These are phyloP conservation scores for Dactylellina drechsleri DNA, from an alignment of 2,329 filamentous ascomycete species.

Conservation along the genomic window DNA sequence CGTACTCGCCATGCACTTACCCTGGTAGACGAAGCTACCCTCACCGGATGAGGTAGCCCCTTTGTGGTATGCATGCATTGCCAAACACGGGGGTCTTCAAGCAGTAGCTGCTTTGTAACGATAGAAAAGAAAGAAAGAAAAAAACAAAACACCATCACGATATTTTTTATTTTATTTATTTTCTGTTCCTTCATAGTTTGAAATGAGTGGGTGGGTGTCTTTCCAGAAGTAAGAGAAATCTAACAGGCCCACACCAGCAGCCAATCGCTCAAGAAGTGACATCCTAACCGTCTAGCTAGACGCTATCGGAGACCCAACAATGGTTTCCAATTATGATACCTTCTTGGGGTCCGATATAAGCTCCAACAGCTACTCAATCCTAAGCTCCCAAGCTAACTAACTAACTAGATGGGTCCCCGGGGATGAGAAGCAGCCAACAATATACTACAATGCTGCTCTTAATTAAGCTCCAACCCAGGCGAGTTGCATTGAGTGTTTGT, in stretches of 20 bases:
- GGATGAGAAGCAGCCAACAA: too few relatives aligned
- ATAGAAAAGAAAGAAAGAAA: slow-evolving; percentile 24
- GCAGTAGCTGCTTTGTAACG: slow-evolving; percentile 26
- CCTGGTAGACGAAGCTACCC: slow-evolving; percentile 50
- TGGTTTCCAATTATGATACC: slow-evolving; percentile 2
- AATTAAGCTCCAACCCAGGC: too few relatives aligned
- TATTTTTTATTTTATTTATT: slow-evolving; percentile 18
- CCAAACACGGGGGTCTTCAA: slow-evolving; percentile 11
- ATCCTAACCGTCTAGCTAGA: slow-evolving; percentile 42
- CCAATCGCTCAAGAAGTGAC: slow-evolving; percentile 33
- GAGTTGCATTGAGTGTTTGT: too few relatives aligned
- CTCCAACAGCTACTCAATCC: too few relatives aligned
- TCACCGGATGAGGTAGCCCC: slow-evolving; percentile 48
- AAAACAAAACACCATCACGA: slow-evolving; percentile 9
- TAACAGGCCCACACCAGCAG: slow-evolving; percentile 39
- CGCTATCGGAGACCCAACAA: slow-evolving; percentile 26
- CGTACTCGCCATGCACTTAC: slow-evolving; percentile 31
- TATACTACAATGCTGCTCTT: too few relatives aligned
- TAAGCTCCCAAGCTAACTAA: too few relatives aligned
- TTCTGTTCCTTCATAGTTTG: neutral
- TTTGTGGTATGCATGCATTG: slow-evolving; percentile 38
- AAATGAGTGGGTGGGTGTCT: slow-evolving; percentile 7
- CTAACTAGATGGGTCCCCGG: too few relatives aligned
- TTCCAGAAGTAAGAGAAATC: slow-evolving; percentile 34
- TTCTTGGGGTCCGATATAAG: too few relatives aligned